Evolutionary conservation across 306 rosid genomes (phyloP), one percentile per base, ranked within the genome.

Genomic region (Lablab purpureus): DNA sequence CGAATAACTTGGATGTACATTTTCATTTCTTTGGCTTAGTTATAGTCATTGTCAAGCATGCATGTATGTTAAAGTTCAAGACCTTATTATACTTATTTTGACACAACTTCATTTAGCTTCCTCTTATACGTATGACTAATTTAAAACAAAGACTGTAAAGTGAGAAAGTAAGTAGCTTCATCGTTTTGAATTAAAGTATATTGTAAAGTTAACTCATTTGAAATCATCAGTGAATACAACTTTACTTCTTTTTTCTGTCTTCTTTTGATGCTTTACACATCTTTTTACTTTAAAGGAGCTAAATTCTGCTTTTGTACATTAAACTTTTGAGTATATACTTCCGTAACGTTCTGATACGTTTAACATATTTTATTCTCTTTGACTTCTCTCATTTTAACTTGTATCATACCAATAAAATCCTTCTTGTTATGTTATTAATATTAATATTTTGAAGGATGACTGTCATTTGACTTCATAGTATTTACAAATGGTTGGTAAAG

Each of bases 1-100:
- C 13, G 2, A 40, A 40, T 40, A 22, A 67, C 27, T 78, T 40
- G n/a, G n/a, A 12, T 25, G 34, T 67, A 59, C 45, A 4, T 58
- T 4, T 77, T 77, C 32, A 40, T 46, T 49, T 62, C 60, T 28
- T 56, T 43, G n/a, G 40, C 27, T 65, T 65, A 52, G 81, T 5
- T 76, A 17, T 64, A 49, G 36, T 41, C 21, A 49, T 4, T 65
- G 19, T 4, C 72, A 28, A 37, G 17, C 56, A 74, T 74, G 27
- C 30, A 4, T 72, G 6, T 23, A 32, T 52, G 21, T n/a, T 43
- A 28, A n/a, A 25, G 5, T 60, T 6, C 7, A 8, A 27, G 23
- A 49, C 49, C 17, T 7, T 47, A 27, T 17, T 60, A 18, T 22
- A 58, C n/a, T 11, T 55, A 43, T 25, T 41, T 72, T 70, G 18